A percentile compares a stretch with the other conserved stretches of the same genome.
Evolutionary conservation across 768 basidiomycete genomes (phyloP).

Genomic region (Phanerodontia chrysosporium): DNA sequence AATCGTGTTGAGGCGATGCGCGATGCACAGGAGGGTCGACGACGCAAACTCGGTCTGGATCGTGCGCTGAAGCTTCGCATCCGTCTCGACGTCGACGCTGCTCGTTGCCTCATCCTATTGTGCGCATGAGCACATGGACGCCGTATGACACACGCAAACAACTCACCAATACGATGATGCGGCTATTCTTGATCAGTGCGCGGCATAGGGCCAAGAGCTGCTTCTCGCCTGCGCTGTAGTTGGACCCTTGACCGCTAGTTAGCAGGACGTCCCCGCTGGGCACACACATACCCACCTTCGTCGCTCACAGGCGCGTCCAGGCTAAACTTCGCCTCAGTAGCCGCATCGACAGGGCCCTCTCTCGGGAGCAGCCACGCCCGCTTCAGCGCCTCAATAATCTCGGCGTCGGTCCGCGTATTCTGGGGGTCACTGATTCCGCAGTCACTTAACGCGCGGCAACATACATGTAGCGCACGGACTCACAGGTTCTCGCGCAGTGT

Average conservation of each 20-base stretch:
- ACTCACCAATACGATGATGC: constrained; percentile 67
- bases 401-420: constrained; percentile 44
- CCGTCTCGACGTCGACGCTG: constrained; percentile 83
- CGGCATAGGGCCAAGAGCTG: constrained; percentile 84
- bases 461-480: constrained; percentile 14
- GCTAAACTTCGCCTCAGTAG: constrained; percentile 62
- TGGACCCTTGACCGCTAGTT: constrained; percentile 32
- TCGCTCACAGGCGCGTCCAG: constrained; percentile 57
- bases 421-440: constrained; percentile 50
- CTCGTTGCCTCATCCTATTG: constrained; percentile 72
- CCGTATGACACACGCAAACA: neutral
- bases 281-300: constrained; percentile 39
- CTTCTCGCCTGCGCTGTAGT: constrained; percentile 72
- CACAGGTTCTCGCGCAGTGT: constrained; percentile 70
- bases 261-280: neutral
- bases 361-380: constrained; percentile 56
- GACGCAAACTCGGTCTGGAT: constrained; percentile 82
- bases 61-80: constrained; percentile 83
- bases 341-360: constrained; percentile 40
- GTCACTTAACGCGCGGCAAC: constrained; percentile 28
- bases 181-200: constrained; percentile 66
- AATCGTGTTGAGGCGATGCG: constrained; percentile 70
- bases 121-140: neutral
- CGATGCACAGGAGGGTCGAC: constrained; percentile 66
- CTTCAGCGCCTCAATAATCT: constrained; percentile 52